Base-by-base conservation (phyloP, 2,329 filamentous ascomycete species). In the Catunica adiposa region DNA sequence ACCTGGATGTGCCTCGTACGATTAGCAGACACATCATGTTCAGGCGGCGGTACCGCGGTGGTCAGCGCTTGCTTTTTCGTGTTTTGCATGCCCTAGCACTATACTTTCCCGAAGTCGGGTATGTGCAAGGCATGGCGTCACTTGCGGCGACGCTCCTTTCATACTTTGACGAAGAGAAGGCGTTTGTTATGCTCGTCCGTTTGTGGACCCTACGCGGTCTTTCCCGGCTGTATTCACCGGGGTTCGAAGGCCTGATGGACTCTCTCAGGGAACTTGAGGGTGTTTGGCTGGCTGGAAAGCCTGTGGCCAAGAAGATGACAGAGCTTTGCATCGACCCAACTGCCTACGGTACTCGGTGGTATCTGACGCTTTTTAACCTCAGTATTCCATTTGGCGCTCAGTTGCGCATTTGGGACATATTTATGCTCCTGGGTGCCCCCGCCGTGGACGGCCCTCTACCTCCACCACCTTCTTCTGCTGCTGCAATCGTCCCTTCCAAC, bases 11-110 rank as follows among this genome's bases (percentile, higher is more conserved):
- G 17, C 92, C 92, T 0, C 79, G 92, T 55, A 97, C 92, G 3
- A 94, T 98, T 66, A 94, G 82, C 67, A 82, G 86, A 60, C 92
- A 98, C 69, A 90, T 98, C 67, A 96, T 98, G 90, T 98, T 98
- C 66, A 82, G 92, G 48, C 78, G 82, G 60, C 79, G 92, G 53
- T 98, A 98, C 69, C 80, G 88, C 23, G 92, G 92, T 59, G 92
- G 90, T 1, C 90, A 98, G 68, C 80, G 92, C 46, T 72, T 97
- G 14, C 73, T 98, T 1, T 98, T 98, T 69, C 81, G 92, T 53
- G 89, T 97, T 2, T 75, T 98, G 26, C 92, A 97, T 66, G 85
- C 87, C 47, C 79, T 97, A 65, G 90, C 89, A 17, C 77, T 98
- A 9, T 94, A 96, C 66, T 90, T 90, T 61, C 86, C 88, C 0